phyloP scores from a whole-genome alignment of 768 basidiomycete species.

The Suillus hirtellus region DNA sequence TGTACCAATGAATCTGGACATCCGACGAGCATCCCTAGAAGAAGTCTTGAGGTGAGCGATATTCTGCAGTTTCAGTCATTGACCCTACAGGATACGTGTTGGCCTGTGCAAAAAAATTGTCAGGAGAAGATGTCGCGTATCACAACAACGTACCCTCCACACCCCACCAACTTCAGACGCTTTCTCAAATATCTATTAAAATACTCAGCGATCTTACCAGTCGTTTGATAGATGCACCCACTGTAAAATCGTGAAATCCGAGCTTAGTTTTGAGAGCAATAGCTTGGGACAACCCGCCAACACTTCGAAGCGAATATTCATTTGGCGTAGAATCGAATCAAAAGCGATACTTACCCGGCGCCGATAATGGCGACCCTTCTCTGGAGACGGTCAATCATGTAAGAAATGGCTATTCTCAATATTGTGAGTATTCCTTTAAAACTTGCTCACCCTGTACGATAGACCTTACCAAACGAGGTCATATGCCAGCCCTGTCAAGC shows the following conservation, averaged over 20 bases:
- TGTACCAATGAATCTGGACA: slow-evolving; percentile 43
- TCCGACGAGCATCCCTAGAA: slow-evolving; percentile 47
- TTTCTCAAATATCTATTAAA: slow-evolving; percentile 47
- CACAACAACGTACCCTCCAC: slow-evolving; percentile 46
- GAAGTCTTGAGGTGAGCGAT: neutral
- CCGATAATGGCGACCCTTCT: slow-evolving; percentile 25
- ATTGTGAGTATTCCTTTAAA: slow-evolving; percentile 1
- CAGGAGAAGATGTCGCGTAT: neutral
- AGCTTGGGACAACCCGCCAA: slow-evolving; percentile 44
- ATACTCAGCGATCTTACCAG: neutral
- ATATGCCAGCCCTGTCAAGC: neutral
- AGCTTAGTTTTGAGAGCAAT: slow-evolving; percentile 42
- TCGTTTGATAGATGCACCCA: slow-evolving; percentile 18
- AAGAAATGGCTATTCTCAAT: neutral
- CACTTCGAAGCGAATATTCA: slow-evolving; percentile 24
- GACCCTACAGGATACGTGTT: slow-evolving; percentile 27
- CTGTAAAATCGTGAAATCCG: slow-evolving; percentile 41
- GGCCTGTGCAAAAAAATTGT: slow-evolving; percentile 21
- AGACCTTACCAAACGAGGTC: neutral
- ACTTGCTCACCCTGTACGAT: neutral
- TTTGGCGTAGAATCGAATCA: neutral
- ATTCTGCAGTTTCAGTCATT: neutral
- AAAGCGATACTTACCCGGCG: slow-evolving; percentile 19
- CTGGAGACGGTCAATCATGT: slow-evolving; percentile 1
- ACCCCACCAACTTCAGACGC: slow-evolving; percentile 47